Percentiles rank a stretch among this genome's conserved stretches.
These are phyloP conservation scores for Fusarium subtropicale DNA, from an alignment of 2,329 filamentous ascomycete genomes.

Conservation along the genomic window DNA sequence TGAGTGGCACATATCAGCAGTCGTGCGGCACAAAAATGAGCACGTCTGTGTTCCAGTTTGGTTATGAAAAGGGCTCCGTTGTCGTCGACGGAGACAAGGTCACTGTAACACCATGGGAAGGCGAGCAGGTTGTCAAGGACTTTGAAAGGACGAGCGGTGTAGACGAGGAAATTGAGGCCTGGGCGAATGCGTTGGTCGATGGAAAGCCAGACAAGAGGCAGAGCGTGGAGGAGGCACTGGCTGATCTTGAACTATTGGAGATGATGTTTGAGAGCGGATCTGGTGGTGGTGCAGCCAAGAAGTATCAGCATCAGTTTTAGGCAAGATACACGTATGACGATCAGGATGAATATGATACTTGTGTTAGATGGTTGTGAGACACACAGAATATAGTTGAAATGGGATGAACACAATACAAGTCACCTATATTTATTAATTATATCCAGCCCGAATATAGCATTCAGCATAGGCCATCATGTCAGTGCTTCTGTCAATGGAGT, in stretches of 20 bases:
- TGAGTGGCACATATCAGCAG: conserved; percentile 67
- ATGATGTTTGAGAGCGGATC: conserved; percentile 62
- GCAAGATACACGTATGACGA: conserved; percentile 31
- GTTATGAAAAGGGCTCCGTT: conserved; percentile 68
- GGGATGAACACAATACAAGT: not conserved
- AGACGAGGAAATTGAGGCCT: conserved; percentile 69
- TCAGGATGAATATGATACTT: conserved; percentile 41
- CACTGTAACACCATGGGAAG: conserved; percentile 53
- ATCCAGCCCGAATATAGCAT: not conserved
- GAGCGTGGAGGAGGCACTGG: conserved; percentile 67
- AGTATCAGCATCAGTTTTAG: conserved; percentile 54
- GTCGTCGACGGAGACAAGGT: conserved; percentile 60
- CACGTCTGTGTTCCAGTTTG: conserved; percentile 67
- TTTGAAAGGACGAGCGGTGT: conserved; percentile 67
- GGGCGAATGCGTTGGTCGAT: conserved; percentile 64
- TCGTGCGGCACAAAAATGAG: conserved; percentile 67
- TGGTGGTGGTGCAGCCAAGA: conserved; percentile 54
- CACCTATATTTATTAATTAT: not conserved
- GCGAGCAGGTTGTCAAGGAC: conserved; percentile 52
- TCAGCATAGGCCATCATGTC: not conserved
- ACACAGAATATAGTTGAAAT: not conserved
- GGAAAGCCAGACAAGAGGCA: conserved; percentile 64
- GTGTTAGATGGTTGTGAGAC: not conserved
- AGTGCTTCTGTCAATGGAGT: not conserved
- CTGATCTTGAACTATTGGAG: conserved; percentile 70